Conservation (phyloP, 768 basidiomycete species). For the Crassisporium funariophilum region DNA sequence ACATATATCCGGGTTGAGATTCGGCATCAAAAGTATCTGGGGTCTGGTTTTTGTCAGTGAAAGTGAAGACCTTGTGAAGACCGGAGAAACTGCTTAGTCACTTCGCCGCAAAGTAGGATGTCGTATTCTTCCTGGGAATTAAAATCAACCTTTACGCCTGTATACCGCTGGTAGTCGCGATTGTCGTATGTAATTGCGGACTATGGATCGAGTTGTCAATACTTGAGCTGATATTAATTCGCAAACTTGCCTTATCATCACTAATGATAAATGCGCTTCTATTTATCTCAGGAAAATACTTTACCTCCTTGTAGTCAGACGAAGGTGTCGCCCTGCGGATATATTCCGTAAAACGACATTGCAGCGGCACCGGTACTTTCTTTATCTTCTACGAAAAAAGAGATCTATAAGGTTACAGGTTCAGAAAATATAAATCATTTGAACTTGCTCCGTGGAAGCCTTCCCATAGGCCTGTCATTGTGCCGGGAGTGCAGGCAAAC, state of each 20-base stretch:
- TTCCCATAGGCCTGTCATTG: slow-evolving; percentile 61
- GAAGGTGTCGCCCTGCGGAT: slow-evolving; percentile 7
- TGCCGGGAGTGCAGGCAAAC: slow-evolving; percentile 37
- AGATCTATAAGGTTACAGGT: neutral
- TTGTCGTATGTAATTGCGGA: too few species aligned
- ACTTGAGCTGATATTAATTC: too few species aligned
- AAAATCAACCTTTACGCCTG: too few species aligned
- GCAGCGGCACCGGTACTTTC: slow-evolving; percentile 19
- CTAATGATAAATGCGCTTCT: neutral
- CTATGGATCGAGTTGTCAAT: too few species aligned
- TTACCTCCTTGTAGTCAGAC: neutral
- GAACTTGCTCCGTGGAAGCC: slow-evolving; percentile 56
- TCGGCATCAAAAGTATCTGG: slow-evolving; percentile 50
- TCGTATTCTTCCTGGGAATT: slow-evolving; percentile 17
- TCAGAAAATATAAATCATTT: neutral
- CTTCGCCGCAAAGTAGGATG: slow-evolving; percentile 41
- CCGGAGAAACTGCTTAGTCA: slow-evolving; percentile 15
- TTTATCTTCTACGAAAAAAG: slow-evolving; percentile 9
- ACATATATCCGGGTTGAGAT: slow-evolving; percentile 68
- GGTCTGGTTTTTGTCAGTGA: slow-evolving; percentile 42
- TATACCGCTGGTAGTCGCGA: too few species aligned
- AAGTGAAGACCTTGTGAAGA: too few species aligned
- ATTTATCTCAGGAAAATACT: neutral
- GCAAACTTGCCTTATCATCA: too few species aligned
- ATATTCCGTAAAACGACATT: slow-evolving; percentile 24